Evolutionary conservation across 1,139 yeast genomes (phyloP).

Genomic region (Saccharomycopsis hybrid): DNA sequence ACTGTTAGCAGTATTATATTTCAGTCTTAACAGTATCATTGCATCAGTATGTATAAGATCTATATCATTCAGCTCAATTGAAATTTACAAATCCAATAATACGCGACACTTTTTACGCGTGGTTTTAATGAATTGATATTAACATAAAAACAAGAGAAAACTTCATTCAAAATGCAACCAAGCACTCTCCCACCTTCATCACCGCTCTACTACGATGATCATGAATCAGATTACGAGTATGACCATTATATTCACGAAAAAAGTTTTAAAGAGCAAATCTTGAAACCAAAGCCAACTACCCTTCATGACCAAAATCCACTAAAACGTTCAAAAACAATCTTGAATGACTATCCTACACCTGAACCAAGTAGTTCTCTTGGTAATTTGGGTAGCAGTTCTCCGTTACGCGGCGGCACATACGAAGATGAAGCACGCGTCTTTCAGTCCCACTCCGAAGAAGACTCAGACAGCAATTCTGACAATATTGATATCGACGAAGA

Average conservation of each 20-base stretch:
- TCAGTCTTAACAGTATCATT: no score
- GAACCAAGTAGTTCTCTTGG: conserved; percentile 35
- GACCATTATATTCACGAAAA: conserved; percentile 4
- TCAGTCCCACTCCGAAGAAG: background rate
- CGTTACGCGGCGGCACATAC: conserved; percentile 5
- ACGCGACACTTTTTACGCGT: no score
- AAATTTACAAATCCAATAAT: no score
- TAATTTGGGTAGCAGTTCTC: conserved; percentile 14
- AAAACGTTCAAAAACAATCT: background rate
- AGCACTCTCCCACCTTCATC: conserved; percentile 16
- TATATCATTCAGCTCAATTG: no score
- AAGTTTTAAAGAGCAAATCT: background rate
- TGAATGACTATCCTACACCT: conserved; percentile 34
- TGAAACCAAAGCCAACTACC: background rate
- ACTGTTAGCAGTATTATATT: no score
- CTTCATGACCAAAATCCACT: no score
- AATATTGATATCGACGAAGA: conserved; percentile 2
- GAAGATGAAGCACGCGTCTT: background rate
- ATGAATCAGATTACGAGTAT: conserved; percentile 2
- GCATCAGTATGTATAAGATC: no score
- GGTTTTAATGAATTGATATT: no score
- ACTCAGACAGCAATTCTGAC: background rate
- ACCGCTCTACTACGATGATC: conserved; percentile 12
- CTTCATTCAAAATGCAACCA: no score
- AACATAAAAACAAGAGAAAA: no score